Conservation (phyloP, 768 basidiomycete species). For the Tylopilus cervinicoccineus region DNA sequence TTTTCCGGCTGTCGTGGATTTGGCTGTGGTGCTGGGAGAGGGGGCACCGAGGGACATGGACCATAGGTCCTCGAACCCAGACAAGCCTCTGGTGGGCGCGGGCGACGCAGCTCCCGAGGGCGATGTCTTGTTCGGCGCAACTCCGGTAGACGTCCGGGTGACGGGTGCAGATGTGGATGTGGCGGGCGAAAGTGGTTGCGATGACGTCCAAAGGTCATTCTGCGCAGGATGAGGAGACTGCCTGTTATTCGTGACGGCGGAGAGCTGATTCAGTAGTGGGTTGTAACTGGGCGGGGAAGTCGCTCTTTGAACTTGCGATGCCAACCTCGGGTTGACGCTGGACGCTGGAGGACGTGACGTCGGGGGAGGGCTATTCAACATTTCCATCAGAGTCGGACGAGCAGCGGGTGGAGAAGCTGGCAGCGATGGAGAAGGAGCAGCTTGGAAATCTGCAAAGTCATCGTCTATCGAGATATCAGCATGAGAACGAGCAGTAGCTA, state of each 20-base stretch:
- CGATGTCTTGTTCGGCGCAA: conserved; percentile 14
- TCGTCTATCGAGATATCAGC: conserved; percentile 49
- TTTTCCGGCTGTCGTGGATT: conserved; percentile 48
- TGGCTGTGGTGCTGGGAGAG: conserved; percentile 27
- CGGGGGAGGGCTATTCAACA: conserved; percentile 38
- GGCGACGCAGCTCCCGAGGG: conserved; percentile 16
- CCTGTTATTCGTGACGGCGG: conserved; percentile 23
- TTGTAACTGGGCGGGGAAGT: conserved; percentile 26
- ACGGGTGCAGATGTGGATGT: conserved; percentile 9
- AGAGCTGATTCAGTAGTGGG: conserved; percentile 20
- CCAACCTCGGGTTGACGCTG: conserved; percentile 5
- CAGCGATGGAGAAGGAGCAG: conserved; percentile 48
- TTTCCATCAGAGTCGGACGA: conserved; percentile 43
- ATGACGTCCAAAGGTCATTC: conserved; percentile 21
- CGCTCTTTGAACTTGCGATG: conserved; percentile 13
- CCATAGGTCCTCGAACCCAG: conserved; percentile 88
- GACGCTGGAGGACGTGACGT: conserved; percentile 14
- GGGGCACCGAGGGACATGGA: conserved; percentile 64
- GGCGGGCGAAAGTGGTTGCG: conserved; percentile 28
- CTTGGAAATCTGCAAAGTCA: conserved; percentile 85
- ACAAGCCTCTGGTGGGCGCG: conserved; percentile 38
- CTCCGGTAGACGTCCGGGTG: conserved; percentile 7
- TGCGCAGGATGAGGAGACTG: conserved; percentile 19
- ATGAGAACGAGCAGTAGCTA: background rate
- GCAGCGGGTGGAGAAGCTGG: conserved; percentile 34